Conservation (phyloP, 2,329 filamentous ascomycete genomes). For the Stemphylium vesicarium region DNA sequence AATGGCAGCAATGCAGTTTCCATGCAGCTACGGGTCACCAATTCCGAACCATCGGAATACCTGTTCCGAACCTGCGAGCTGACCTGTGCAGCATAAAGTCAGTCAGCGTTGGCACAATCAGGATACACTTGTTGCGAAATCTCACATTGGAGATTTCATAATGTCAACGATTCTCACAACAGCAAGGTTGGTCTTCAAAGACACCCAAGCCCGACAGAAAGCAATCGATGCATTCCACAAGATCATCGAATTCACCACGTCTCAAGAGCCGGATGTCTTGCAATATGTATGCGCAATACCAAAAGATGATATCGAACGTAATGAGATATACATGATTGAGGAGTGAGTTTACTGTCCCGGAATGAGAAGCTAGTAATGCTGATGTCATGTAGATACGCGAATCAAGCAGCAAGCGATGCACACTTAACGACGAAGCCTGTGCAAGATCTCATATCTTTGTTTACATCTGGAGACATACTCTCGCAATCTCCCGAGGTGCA, state of each 20-base stretch:
- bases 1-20: background rate
- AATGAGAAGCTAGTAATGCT: background rate
- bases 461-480: slow-evolving; percentile 28
- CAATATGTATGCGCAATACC: slow-evolving; percentile 33
- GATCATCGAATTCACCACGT: slow-evolving; percentile 29
- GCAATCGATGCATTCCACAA: slow-evolving; percentile 30
- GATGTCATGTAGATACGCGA: slow-evolving; percentile 19
- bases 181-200: slow-evolving; percentile 27
- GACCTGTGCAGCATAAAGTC: background rate
- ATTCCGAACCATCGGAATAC: slow-evolving; percentile 19
- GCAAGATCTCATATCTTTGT: slow-evolving; percentile 30
- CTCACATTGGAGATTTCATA: background rate
- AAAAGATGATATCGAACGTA: slow-evolving; percentile 18
- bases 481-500: slow-evolving; percentile 29
- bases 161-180: slow-evolving; percentile 32
- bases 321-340: slow-evolving; percentile 37
- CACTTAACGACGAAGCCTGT: slow-evolving; percentile 30
- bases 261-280: slow-evolving; percentile 30
- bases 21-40: slow-evolving; percentile 6
- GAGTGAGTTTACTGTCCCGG: slow-evolving; percentile 8
- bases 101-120: background rate
- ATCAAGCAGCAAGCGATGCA: slow-evolving; percentile 26
- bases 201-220: slow-evolving; percentile 16
- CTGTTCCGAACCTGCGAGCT: slow-evolving; percentile 19
- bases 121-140: no score